Base-by-base conservation (phyloP, 169 alveolate genomes). In the Cryptosporidium meleagridis region DNA sequence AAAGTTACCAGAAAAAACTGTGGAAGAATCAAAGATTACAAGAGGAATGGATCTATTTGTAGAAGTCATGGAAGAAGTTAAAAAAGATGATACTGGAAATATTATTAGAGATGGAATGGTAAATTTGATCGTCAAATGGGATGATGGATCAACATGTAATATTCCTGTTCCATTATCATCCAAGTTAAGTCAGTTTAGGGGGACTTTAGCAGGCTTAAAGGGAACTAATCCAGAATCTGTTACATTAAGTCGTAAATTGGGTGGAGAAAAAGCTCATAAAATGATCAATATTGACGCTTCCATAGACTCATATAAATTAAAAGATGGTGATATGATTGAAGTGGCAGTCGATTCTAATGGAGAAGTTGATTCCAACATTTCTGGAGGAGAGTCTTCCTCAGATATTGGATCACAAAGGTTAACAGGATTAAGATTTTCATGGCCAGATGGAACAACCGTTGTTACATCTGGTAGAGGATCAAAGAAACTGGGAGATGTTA, bases 141-240 rank as follows among this genome's bases (percentile, higher is more conserved):
- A 80, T 65, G 89, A 80, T 37, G 89, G 75, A 61, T 37, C 89
- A 62, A 62, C 89, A 51, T 39, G 62, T 33, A 80, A 80, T 26
- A 80, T 80, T 14, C 89, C 89, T 2, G 89, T 80, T 26, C 89
- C 89, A 41, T 26, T 80, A 29, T 59, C 89, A 7, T 80, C 89
- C 35, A 80, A 80, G 39, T 37, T 80, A 31, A 65, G 89, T 31
- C 89, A 80, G 55, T 80, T 80, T 35, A 37, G 75, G 21, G 89
- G 89, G 18, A 80, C 89, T 33, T 61, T 80, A 53, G 89, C 89
- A 26, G 89, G 89, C 26, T 65, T 80, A 65, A 80, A 80, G 31
- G 89, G 89, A 41, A 80, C 68, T 7, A 62, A n/a, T 23, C 89
- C 89, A 21, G 89, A 80, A 45, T 62, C 48, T 37, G 75, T 80